Base-by-base conservation (phyloP, 1,284 basidiomycete species). In the Austropuccinia psidii region DNA sequence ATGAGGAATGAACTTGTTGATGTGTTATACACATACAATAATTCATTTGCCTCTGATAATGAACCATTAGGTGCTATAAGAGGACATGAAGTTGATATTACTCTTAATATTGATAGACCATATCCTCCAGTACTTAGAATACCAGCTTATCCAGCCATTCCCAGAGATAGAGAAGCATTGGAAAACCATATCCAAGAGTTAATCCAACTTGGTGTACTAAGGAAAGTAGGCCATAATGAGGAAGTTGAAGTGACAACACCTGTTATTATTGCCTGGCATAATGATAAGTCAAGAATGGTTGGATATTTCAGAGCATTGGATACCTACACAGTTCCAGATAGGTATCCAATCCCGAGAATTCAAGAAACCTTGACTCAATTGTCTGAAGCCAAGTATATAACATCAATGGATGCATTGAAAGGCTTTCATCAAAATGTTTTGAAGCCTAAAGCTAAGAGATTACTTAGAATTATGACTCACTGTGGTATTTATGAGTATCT, bases 291-390 rank as follows among this genome's bases (percentile, higher is more conserved):
- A 3, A 39, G 37, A 21, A n/a, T 39, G 57, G 57, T 60, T 19
- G 57, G 57, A 21, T 33, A 60, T 21, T 52, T 67, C 4, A 15
- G 62, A 9, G 62, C 62, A 0, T 45, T 64, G 7, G 47, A 64
- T 31, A 47, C 37, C 17, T 65, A 65, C 29, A 65, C 62, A 6
- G 43, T 65, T 17, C 62, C 62, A 5, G 62, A 65, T 33, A 65
- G 45, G 29, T 65, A 65, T 24, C 47, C 62, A 3, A 47, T 65
- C 6, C 62, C 45, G 13, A 45, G 29, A 7, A 64, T 64, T 41
- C 5, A 21, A 29, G 24, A 49, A 21, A 21, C 15, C 24, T 7
- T 64, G 9, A 64, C 61, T 4, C 24, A 64, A 7, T 31, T 49
- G 4, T 9, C n/a, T 17, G 6, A 29, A 47, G 61, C 61, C 2